phyloP scores from a whole-genome alignment of 768 basidiomycete species.

The Tulasnella sp. region DNA sequence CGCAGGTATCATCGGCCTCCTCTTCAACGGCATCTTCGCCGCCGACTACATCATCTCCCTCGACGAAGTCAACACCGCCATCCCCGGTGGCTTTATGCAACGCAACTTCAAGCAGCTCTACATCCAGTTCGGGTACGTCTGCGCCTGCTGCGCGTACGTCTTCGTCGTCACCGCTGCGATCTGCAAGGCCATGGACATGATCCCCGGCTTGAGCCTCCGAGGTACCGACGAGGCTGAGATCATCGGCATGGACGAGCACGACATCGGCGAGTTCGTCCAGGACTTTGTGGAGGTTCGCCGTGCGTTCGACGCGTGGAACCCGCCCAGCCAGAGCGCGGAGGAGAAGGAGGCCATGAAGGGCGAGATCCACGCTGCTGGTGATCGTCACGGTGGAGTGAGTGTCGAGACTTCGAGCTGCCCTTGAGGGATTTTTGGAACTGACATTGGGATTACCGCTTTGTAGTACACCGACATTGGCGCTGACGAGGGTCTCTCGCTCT shows the following conservation, averaged over 20 bases:
- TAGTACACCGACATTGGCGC: background rate
- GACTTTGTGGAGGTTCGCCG: conserved; percentile 20
- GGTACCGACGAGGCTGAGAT: conserved; percentile 45
- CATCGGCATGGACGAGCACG: conserved; percentile 58
- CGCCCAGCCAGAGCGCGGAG: background rate
- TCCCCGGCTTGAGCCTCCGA: conserved; percentile 47
- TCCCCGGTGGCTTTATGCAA: conserved; percentile 61
- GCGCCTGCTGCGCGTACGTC: conserved; percentile 43
- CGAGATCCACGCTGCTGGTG: conserved; percentile 10
- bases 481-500: background rate
- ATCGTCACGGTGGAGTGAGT: conserved; percentile 13
- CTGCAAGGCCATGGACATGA: conserved; percentile 43
- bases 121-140: conserved; percentile 58
- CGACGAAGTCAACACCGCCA: conserved; percentile 49
- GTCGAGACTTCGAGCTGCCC: no score
- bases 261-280: conserved; percentile 25
- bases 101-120: conserved; percentile 65
- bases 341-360: background rate
- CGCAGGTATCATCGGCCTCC: conserved; percentile 66
- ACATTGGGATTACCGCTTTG: background rate
- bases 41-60: conserved; percentile 48
- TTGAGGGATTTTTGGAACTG: background rate
- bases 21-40: conserved; percentile 67
- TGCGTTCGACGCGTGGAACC: conserved; percentile 14
- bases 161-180: conserved; percentile 45